Conservation (phyloP, 768 basidiomycete genomes). For the Sarcomyxa edulis region DNA sequence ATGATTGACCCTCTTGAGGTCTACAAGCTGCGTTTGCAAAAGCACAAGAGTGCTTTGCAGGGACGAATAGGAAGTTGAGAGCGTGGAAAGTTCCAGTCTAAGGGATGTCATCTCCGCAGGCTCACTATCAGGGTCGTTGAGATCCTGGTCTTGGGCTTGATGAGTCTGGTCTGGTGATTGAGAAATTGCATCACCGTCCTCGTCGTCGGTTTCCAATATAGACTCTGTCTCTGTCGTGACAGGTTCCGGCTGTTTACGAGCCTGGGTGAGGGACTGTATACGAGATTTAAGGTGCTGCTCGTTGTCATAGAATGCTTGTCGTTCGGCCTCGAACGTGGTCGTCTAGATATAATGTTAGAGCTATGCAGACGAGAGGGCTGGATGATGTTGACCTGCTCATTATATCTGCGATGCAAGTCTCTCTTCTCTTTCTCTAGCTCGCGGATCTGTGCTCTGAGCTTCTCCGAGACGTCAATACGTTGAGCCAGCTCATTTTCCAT, state of each 20-base stretch:
- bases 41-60: conserved; percentile 82
- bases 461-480: conserved; percentile 78
- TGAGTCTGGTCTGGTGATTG: conserved; percentile 3
- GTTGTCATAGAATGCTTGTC: conserved; percentile 89
- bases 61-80: conserved; percentile 80
- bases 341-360: conserved; percentile 41
- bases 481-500: conserved; percentile 80
- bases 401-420: conserved; percentile 76
- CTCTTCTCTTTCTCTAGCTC: conserved; percentile 88
- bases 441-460: conserved; percentile 73
- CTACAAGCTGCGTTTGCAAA: conserved; percentile 77
- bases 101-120: conserved; percentile 87
- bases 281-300: conserved; percentile 91
- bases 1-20: conserved; percentile 84
- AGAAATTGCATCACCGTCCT: conserved; percentile 15
- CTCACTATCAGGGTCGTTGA: conserved; percentile 65
- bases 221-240: conserved; percentile 25
- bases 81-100: conserved; percentile 76
- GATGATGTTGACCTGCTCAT: conserved; percentile 65
- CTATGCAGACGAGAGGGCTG: conserved; percentile 1
- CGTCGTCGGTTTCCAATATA: conserved; percentile 35
- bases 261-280: conserved; percentile 72
- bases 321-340: conserved; percentile 86
- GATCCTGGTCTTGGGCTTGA: conserved; percentile 28
- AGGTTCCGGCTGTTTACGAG: conserved; percentile 49